Evolutionary conservation across 2,329 filamentous ascomycete species (phyloP).

Genomic region (Orbilia brochopaga): DNA sequence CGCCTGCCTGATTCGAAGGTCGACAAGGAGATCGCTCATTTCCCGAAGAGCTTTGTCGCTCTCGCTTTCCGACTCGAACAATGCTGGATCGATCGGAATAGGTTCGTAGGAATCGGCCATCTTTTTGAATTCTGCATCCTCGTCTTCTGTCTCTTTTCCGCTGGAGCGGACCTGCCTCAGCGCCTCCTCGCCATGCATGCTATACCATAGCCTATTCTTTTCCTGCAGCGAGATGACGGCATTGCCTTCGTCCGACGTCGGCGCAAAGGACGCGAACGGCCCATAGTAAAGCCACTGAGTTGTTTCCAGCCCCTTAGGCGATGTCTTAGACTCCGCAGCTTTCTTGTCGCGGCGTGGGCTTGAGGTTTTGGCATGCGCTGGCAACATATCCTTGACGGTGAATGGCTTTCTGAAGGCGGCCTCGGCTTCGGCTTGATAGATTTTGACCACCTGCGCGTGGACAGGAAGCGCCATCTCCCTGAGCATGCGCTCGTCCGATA

Average conservation of each 20-base stretch:
- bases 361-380: constrained; percentile 9
- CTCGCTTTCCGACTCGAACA: constrained; percentile 36
- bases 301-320: constrained; percentile 11
- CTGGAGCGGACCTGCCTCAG: constrained; percentile 9
- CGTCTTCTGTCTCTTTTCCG: constrained; percentile 10
- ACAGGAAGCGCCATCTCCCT: constrained; percentile 9
- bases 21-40: constrained; percentile 25
- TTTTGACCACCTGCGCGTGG: constrained; percentile 13
- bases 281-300: constrained; percentile 30
- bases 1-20: constrained; percentile 19
- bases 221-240: not conserved
- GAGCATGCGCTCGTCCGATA: constrained; percentile 1
- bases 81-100: constrained; percentile 33
- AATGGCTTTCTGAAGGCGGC: not conserved
- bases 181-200: constrained; percentile 24
- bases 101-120: constrained; percentile 32
- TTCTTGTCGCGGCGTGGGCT: constrained; percentile 22
- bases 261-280: constrained; percentile 28
- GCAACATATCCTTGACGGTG: constrained; percentile 14
- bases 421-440: constrained; percentile 3
- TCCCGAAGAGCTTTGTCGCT: constrained; percentile 28
- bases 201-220: constrained; percentile 25
- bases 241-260: constrained; percentile 20
- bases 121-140: constrained; percentile 32
- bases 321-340: not conserved